phyloP scores from a whole-genome alignment of 257 asterid genomes.

The Oldenlandia corymbosa region DNA sequence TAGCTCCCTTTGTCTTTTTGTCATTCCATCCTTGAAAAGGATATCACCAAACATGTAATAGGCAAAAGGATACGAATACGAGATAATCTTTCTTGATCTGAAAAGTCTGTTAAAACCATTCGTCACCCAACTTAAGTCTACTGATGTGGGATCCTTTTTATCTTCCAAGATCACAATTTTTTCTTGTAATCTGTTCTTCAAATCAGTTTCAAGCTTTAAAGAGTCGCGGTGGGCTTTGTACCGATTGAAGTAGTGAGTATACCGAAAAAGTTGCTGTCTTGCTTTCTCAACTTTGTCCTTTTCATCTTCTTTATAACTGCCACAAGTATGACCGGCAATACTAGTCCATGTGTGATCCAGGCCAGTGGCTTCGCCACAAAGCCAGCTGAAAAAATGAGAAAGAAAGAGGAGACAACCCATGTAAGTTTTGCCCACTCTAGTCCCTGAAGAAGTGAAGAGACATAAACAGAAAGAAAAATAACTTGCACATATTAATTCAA shows the following conservation, averaged over 20 bases:
- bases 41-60: constrained; percentile 51
- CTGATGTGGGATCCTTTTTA: constrained; percentile 11
- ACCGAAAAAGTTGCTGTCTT: constrained; percentile 30
- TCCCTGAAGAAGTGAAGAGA: neutral
- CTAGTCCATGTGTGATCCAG: constrained; percentile 20
- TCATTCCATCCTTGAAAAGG: constrained; percentile 33
- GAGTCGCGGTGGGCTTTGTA: constrained; percentile 47
- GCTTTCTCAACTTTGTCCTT: constrained; percentile 17
- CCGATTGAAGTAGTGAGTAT: constrained; percentile 38
- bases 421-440: neutral
- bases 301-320: constrained; percentile 33
- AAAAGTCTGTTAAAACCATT: constrained; percentile 37
- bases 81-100: constrained; percentile 37
- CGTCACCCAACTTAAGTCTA: constrained; percentile 44
- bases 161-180: constrained; percentile 25
- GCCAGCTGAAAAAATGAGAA: constrained; percentile 41
- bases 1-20: constrained; percentile 29
- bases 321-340: constrained; percentile 41
- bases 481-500: neutral
- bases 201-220: constrained; percentile 31
- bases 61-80: constrained; percentile 47
- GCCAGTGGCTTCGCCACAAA: constrained; percentile 58
- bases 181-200: constrained; percentile 22
- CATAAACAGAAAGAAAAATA: neutral
- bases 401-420: neutral